These are phyloP conservation scores for Neurospora discreta DNA, from an alignment of 495 filamentous ascomycete species.

Conservation along the genomic window DNA sequence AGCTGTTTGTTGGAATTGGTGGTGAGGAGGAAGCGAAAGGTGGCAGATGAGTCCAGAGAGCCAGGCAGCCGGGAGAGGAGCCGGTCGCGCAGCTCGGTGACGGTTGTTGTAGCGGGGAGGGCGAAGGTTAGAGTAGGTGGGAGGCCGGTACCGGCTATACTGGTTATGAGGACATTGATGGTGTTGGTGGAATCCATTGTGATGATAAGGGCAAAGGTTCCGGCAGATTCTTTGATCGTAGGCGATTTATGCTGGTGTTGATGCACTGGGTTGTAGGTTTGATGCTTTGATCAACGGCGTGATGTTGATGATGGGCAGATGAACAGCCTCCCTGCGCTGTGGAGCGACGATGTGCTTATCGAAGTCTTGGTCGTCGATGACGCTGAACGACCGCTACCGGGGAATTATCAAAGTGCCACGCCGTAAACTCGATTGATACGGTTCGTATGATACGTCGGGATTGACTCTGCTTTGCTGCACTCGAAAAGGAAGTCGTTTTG, in stretches of 20 bases:
- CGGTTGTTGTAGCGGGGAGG: constrained; percentile 51
- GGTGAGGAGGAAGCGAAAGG: constrained; percentile 58
- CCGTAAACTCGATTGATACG: not conserved
- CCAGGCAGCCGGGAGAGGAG: constrained; percentile 55
- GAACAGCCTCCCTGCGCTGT: not conserved
- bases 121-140: constrained; percentile 66
- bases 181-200: constrained; percentile 18
- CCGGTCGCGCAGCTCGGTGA: constrained; percentile 52
- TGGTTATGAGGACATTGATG: constrained; percentile 73
- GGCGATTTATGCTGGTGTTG: not conserved
- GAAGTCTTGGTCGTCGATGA: not conserved
- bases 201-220: not conserved
- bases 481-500: not conserved
- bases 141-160: constrained; percentile 71
- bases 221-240: not conserved
- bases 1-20: constrained; percentile 71
- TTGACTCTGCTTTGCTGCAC: not conserved
- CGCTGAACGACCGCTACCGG: not conserved
- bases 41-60: constrained; percentile 1
- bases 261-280: not conserved
- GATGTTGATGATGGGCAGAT: not conserved
- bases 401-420: not conserved
- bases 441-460: not conserved
- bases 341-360: not conserved
- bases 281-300: not conserved